Evolutionary conservation across 768 basidiomycete genomes (phyloP).

Genomic region (Termitomyces sp.): DNA sequence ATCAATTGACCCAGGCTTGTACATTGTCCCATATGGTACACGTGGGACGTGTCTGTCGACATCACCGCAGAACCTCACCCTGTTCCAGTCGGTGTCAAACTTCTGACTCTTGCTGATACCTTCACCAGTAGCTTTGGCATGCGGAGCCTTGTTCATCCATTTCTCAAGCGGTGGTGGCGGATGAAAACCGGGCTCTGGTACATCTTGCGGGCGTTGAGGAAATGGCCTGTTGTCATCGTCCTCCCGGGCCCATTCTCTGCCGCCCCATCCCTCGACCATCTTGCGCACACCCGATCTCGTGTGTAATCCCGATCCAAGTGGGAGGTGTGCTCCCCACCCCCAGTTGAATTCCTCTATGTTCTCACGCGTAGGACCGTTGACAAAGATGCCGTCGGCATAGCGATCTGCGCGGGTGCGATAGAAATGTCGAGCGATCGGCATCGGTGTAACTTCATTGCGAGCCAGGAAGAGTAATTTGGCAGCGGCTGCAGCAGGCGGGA

Average conservation of each 20-base stretch:
- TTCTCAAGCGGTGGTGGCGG: not conserved
- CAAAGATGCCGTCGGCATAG: conserved; percentile 15
- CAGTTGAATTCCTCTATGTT: conserved; percentile 60
- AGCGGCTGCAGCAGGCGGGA: conserved; percentile 49
- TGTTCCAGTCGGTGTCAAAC: conserved; percentile 55
- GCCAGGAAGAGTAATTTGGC: conserved; percentile 65
- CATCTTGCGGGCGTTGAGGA: not conserved
- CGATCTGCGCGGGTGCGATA: conserved; percentile 27
- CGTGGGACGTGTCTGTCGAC: conserved; percentile 1
- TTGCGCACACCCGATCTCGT: not conserved
- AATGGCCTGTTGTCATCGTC: not conserved
- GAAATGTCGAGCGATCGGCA: conserved; percentile 38
- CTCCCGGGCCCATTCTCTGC: not conserved
- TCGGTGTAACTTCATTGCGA: conserved; percentile 46
- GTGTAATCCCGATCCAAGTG: conserved; percentile 10
- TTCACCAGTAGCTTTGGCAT: not conserved
- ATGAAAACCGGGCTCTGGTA: not conserved
- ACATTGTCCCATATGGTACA: conserved; percentile 20
- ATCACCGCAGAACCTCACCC: conserved; percentile 39
- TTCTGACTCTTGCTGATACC: conserved; percentile 25
- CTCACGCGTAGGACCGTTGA: conserved; percentile 45
- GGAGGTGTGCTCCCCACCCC: conserved; percentile 27
- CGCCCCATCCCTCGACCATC: conserved; percentile 3
- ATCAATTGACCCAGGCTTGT: conserved; percentile 42
- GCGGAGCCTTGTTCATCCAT: conserved; percentile 19